Evolutionary conservation across 768 basidiomycete genomes (phyloP).

Genomic region (Roridomyces roridus): DNA sequence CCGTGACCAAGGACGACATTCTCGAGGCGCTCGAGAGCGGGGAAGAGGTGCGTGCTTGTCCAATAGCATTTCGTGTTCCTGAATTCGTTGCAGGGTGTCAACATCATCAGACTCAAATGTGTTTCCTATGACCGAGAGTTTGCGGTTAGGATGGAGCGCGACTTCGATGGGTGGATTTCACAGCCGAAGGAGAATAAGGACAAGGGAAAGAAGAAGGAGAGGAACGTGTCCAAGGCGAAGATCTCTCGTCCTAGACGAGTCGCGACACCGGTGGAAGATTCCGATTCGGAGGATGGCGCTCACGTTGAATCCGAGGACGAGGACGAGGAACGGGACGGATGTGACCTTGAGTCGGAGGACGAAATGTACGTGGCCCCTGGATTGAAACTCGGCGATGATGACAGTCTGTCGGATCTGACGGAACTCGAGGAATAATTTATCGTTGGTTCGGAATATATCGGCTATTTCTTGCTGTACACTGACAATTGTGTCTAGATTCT

Average conservation of each 20-base stretch:
- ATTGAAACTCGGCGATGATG: background rate
- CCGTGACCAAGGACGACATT: slow-evolving; percentile 19
- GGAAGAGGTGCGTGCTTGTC: slow-evolving; percentile 25
- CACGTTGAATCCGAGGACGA: background rate
- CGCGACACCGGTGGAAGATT: background rate
- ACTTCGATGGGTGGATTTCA: background rate
- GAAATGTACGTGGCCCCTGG: background rate
- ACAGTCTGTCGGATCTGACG: background rate
- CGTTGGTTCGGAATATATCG: too few relatives aligned
- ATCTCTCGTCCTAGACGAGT: background rate
- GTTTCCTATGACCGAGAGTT: slow-evolving; percentile 19
- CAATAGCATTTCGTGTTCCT: background rate
- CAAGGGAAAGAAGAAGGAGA: background rate
- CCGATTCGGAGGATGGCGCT: background rate
- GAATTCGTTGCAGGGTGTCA: background rate
- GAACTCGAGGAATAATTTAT: too few relatives aligned
- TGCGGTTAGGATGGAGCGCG: background rate
- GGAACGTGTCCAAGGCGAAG: background rate
- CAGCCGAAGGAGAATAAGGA: background rate
- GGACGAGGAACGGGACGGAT: too few relatives aligned
- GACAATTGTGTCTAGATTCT: too few relatives aligned
- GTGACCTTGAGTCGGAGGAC: background rate
- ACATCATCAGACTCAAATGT: slow-evolving; percentile 14
- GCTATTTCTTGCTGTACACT: too few relatives aligned
- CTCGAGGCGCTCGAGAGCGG: slow-evolving; percentile 32